Base-by-base conservation (phyloP, 768 basidiomycete species). In the Xerocomellus intermedius region DNA sequence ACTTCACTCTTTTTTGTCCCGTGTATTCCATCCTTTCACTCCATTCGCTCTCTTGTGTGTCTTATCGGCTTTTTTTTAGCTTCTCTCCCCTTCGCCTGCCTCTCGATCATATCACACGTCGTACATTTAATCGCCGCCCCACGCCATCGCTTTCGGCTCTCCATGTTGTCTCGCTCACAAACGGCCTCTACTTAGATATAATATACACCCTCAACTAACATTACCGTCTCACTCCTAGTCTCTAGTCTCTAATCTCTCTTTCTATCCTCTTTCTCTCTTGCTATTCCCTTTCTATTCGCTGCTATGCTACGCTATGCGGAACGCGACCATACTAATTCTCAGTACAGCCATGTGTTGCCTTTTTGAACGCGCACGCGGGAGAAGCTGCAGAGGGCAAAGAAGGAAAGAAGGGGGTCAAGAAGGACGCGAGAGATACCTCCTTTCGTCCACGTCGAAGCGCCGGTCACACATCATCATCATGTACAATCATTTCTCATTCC, bases 91-190 rank as follows among this genome's bases (percentile, higher is more conserved):
- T 13, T 6, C 10, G 10, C 42, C 26, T n/a, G 12, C 45, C 32
- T 32, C 44, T 45, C 54, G n/a, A 43, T 35, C 35, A 43, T 63
- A 63, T 16, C 48, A 37, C 54, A 60, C 60, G 22, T 33, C 60
- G 55, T 70, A 63, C 57, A 54, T 55, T 62, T 68, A 67, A 67
- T 70, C 5, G 54, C 43, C 56, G 39, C 50, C 48, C 48, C 6
- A 30, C 30, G 10, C 9, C 30, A 30, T 30, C 54, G 53, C 59
- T 54, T 55, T 68, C 56, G 56, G 52, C 51, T 60, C 37, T 2
- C n/a, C 42, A 41, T 65, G 68, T 71, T 67, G 60, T 69, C 59
- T 54, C 42, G 59, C 44, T 42, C 51, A 49, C 48, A 37, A 13
- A 19, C 30, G 26, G 38, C 17, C 36, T 22, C 49, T 37, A 37